Base-by-base conservation (phyloP, 768 basidiomycete species). In the Kwoniella sp. region DNA sequence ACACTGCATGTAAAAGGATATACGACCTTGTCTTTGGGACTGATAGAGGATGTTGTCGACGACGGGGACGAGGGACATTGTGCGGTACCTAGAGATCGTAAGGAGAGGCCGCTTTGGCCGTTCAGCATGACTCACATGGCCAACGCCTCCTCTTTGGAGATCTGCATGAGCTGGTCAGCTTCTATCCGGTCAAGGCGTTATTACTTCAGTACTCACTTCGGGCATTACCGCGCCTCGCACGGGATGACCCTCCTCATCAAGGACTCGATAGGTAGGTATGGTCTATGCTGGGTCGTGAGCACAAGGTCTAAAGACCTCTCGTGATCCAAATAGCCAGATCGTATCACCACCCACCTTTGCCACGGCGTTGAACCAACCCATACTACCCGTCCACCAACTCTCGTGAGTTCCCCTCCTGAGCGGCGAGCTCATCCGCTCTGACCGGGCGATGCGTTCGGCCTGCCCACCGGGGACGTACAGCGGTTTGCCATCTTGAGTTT, bases 1-100 rank as follows among this genome's bases (percentile, higher is more conserved):
- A 86, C 90, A 70, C 27, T 56, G 50, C 70, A 75, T 71, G 61
- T 71, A 71, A 46, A 73, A 71, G 17, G 53, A 59, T 41, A 60
- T 53, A 44, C 90, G 75, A 23, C 91, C 91, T 73, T 96, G 91
- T 7, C 91, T 82, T 69, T 96, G 91, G 8, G 91, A 83, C 62
- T 91, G 91, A 75, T 90, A 88, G 14, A 96, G 79, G 29, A 93
- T 78, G 60, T 84, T 90, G 76, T 95, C 91, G 70, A 92, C 76
- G 33, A 84, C 82, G 0, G 91, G 91, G 29, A 67, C 62, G 26
- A 66, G 55, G 1, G 69, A 60, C 69, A 70, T 70, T 17, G 55
- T 70, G 26, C 54, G 54, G 34, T 70, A 67, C 41, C 60, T 65
- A 14, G 25, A 22, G 2, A 17, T 34, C 3, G 5, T 5, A 7